phyloP scores from a whole-genome alignment of 2,329 filamentous ascomycete species.

The Clonostachys chloroleuca region DNA sequence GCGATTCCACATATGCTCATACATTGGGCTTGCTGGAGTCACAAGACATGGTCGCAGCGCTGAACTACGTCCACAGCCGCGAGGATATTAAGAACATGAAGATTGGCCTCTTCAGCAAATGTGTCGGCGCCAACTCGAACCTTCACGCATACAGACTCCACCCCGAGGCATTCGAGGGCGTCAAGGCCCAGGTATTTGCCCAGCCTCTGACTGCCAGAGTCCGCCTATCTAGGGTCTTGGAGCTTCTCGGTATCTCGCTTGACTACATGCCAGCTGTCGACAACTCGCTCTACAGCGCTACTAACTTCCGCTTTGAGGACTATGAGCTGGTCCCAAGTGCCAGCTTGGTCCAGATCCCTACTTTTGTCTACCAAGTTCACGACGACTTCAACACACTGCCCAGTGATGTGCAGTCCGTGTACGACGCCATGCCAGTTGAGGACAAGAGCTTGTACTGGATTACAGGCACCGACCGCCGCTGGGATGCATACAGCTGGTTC shows the following conservation, averaged over 20 bases:
- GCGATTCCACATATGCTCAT: not conserved
- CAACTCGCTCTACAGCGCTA: no score
- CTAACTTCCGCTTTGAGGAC: no score
- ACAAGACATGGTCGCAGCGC: conserved; percentile 3
- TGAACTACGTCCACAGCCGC: conserved; percentile 2
- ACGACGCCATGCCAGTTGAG: conserved; percentile 1
- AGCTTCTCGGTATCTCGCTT: no score
- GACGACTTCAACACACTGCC: no score
- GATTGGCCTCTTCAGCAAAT: conserved; percentile 3
- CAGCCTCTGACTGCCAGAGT: conserved; percentile 1
- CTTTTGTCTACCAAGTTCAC: no score
- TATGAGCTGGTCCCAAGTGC: no score
- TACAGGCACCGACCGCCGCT: conserved; percentile 1
- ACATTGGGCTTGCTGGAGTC: not conserved
- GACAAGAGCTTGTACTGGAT: conserved; percentile 3
- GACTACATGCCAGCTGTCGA: no score
- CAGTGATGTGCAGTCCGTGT: no score
- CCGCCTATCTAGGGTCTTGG: no score
- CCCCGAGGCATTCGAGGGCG: conserved; percentile 2
- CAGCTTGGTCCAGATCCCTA: no score
- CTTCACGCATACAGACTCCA: conserved; percentile 1
- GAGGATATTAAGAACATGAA: conserved; percentile 1
- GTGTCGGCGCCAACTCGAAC: conserved; percentile 3
- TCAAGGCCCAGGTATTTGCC: conserved; percentile 1
- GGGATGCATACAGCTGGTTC: conserved; percentile 4